Evolutionary conservation across 169 alveolate species (phyloP).

Genomic region (Plasmodium fragile): DNA sequence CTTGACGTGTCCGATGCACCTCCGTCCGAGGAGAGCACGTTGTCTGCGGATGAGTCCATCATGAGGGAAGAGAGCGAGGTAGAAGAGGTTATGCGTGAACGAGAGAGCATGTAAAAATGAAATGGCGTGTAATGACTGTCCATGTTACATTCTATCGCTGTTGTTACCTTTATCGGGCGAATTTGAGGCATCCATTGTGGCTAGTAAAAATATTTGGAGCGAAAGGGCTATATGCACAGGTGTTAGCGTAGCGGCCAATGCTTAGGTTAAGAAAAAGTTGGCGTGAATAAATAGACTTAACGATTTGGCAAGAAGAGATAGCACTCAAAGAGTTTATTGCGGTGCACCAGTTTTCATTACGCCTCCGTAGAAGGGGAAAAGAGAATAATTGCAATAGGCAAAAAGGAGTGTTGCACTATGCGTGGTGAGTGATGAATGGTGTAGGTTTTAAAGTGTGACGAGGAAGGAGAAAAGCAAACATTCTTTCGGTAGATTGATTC

Average conservation of each 20-base stretch:
- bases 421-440: background rate
- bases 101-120: background rate
- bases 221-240: background rate
- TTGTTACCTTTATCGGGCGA: conserved; percentile 6
- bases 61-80: background rate
- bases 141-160: background rate
- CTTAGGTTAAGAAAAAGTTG: background rate
- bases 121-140: background rate
- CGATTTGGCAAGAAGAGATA: background rate
- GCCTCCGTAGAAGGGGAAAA: background rate
- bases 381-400: background rate
- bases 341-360: background rate
- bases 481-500: background rate
- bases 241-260: background rate
- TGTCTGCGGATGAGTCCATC: background rate
- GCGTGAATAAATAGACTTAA: background rate
- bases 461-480: background rate
- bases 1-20: conserved; percentile 6
- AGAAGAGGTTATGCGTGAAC: background rate
- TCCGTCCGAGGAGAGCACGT: background rate
- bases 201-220: background rate
- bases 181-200: conserved; percentile 6
- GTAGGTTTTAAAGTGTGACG: background rate
- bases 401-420: background rate
- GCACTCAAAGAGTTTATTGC: background rate